These are phyloP conservation scores for Colletotrichum sp. DNA, from an alignment of 2,329 filamentous ascomycete species.

Conservation along the genomic window DNA sequence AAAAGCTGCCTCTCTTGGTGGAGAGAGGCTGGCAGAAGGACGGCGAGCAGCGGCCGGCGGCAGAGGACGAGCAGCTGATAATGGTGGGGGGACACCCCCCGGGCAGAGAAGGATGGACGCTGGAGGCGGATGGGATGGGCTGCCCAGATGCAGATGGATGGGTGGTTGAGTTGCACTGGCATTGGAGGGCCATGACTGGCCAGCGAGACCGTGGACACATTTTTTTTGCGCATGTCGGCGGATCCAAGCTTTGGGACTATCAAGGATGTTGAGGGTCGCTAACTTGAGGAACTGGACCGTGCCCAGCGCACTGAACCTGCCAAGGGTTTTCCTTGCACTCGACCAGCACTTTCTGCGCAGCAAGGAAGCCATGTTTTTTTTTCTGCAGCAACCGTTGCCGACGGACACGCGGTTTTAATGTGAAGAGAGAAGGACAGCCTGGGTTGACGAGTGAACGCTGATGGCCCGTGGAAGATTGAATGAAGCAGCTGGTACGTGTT, in stretches of 20 bases:
- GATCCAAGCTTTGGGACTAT: neutral
- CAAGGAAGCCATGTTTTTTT: neutral
- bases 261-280: neutral
- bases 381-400: neutral
- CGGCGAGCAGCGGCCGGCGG: neutral
- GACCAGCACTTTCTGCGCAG: neutral
- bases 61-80: slow-evolving; percentile 7
- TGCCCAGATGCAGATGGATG: neutral
- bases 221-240: neutral
- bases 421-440: neutral
- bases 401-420: neutral
- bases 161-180: neutral
- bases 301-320: neutral
- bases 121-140: neutral
- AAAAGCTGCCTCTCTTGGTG: slow-evolving; percentile 19
- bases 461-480: neutral
- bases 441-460: neutral
- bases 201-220: neutral
- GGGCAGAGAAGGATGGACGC: neutral
- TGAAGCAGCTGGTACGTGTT: neutral
- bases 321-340: neutral
- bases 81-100: slow-evolving; percentile 12
- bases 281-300: neutral
- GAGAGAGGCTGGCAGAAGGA: slow-evolving; percentile 18
- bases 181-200: slow-evolving; percentile 8